These are phyloP conservation scores for Lactarius psammicola DNA, from an alignment of 768 basidiomycete species.

Conservation along the genomic window DNA sequence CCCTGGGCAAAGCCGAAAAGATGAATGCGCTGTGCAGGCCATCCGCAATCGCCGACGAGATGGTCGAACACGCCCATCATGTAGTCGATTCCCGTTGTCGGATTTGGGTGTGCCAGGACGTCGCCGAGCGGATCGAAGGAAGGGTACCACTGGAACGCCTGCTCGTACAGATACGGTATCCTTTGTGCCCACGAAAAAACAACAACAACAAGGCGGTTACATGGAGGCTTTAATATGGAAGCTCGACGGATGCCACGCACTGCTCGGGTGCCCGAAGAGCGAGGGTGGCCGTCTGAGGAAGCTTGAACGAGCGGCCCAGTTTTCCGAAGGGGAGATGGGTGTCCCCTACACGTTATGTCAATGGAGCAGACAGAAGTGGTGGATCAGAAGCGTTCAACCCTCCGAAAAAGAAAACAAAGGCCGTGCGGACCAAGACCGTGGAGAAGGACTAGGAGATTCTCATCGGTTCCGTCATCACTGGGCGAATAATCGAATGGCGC, in stretches of 20 bases:
- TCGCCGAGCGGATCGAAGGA: conserved; percentile 83
- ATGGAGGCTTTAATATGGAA: not conserved
- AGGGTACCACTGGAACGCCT: conserved; percentile 83
- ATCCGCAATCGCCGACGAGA: conserved; percentile 58
- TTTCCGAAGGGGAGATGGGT: conserved; percentile 73
- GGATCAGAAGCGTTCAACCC: not conserved
- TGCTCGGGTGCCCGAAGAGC: conserved; percentile 75
- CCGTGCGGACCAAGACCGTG: conserved; percentile 74
- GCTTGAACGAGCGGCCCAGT: conserved; percentile 66
- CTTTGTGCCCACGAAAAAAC: conserved; percentile 38
- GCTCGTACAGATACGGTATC: conserved; percentile 75
- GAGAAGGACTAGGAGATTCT: conserved; percentile 79
- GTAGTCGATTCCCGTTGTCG: conserved; percentile 60
- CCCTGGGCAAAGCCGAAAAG: conserved; percentile 89
- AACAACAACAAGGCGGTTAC: not conserved
- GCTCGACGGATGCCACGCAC: conserved; percentile 41
- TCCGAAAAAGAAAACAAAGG: not conserved
- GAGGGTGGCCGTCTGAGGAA: conserved; percentile 90
- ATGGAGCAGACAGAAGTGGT: not conserved
- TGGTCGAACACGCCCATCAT: conserved; percentile 53
- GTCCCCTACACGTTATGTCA: conserved; percentile 58
- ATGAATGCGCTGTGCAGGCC: conserved; percentile 72
- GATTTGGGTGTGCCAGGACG: conserved; percentile 65
- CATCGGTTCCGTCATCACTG: conserved; percentile 81
- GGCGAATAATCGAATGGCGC: conserved; percentile 65